Evolutionary conservation across 2,329 filamentous ascomycete species (phyloP), one percentile per base, ranked within the genome.

Genomic region (Akanthomyces lecanii): DNA sequence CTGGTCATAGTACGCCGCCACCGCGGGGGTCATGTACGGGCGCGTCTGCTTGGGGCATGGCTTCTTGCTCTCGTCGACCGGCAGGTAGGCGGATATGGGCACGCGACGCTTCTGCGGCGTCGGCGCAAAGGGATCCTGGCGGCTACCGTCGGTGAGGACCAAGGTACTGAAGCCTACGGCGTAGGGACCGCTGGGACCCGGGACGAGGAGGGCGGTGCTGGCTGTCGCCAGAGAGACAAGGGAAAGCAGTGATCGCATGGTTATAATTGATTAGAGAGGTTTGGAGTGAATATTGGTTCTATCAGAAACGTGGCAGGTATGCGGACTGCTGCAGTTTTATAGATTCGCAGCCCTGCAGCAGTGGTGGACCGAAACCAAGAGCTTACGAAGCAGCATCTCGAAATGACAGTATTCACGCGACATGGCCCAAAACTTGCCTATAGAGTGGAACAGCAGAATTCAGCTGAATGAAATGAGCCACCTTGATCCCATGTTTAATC

Each of bases 21-120:
- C 72, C 0, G 65, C 64, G 0, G 73, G 72, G 0, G 74, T 70
- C 75, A 77, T 76, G 66, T 77, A 77, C 1, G 73, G 66, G 0
- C 70, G 62, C 0, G 23, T 63, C 16, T 65, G 28, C 4, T 33
- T 52, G 0, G 59, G 61, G 44, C 73, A 76, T 1, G 66, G 65
- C 1, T 63, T 47, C 16, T 18, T 30, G 28, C 65, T 28, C 23
- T 63, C 30, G 5, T 71, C 66, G 4, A 76, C 62, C 0, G 75
- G 75, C 21, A 73, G 66, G 51, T 73, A 77, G 4, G 73, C 62
- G 0, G 75, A 76, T 1, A 69, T 63, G 4, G 75, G 58, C 1
- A 76, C 54, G 8, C 67, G 67, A 5, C 73, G 65, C 1, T 67
- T 60, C 30, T 65, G n/a, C 71, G 70, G 1, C 65, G 67, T 2